Evolutionary conservation across 2,329 filamentous ascomycete species (phyloP).

Genomic region (Ambrosiella beaveri): DNA sequence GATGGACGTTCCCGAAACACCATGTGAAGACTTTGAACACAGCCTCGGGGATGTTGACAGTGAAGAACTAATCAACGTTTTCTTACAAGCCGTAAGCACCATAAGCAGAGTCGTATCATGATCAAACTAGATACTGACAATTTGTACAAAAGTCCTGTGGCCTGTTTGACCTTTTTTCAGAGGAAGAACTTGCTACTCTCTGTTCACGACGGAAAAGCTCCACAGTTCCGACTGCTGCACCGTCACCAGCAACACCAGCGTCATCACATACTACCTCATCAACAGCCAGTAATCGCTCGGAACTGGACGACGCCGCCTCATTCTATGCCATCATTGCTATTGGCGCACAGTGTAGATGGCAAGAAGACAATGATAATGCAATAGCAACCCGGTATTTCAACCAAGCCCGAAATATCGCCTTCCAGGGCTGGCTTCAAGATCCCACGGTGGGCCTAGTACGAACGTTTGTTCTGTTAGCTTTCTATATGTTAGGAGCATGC

Average conservation of each 20-base stretch:
- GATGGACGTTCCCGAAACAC: slow-evolving; percentile 7
- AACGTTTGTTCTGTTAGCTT: slow-evolving; percentile 34
- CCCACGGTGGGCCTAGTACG: slow-evolving; percentile 33
- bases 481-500: slow-evolving; percentile 39
- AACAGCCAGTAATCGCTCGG: background rate
- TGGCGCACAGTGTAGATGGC: slow-evolving; percentile 27
- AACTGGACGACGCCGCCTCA: slow-evolving; percentile 13
- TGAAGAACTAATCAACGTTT: slow-evolving; percentile 9
- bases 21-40: slow-evolving; percentile 5
- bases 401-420: slow-evolving; percentile 28
- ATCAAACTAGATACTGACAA: background rate
- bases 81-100: slow-evolving; percentile 13
- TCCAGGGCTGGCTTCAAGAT: slow-evolving; percentile 31
- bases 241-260: background rate
- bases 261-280: background rate
- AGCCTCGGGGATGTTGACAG: slow-evolving; percentile 2
- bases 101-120: background rate
- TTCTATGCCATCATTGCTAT: slow-evolving; percentile 25
- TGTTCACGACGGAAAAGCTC: background rate
- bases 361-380: slow-evolving; percentile 16
- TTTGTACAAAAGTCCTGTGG: slow-evolving; percentile 7
- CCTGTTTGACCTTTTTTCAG: slow-evolving; percentile 13
- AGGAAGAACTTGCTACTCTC: slow-evolving; percentile 6
- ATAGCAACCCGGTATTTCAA: slow-evolving; percentile 21
- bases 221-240: background rate